These are phyloP conservation scores for Thielaviopsis musarum DNA, from an alignment of 2,329 filamentous ascomycete species.

Conservation along the genomic window DNA sequence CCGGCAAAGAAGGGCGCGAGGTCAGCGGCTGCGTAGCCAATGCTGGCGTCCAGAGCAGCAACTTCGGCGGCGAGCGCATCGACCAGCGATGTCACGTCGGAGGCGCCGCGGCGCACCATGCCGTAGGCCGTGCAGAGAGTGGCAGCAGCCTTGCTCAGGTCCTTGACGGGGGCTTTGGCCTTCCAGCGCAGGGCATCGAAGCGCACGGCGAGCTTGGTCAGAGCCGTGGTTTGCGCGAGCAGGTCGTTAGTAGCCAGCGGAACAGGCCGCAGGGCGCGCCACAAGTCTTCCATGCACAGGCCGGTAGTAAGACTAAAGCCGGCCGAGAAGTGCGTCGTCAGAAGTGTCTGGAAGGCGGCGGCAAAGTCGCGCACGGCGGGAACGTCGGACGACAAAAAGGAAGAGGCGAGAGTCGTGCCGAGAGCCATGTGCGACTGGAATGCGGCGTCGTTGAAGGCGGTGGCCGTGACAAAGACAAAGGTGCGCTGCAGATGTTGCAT, in stretches of 20 bases:
- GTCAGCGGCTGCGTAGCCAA: slow-evolving; percentile 25
- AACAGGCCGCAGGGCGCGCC: slow-evolving; percentile 53
- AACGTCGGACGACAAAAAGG: slow-evolving; percentile 2
- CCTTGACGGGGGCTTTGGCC: slow-evolving; percentile 31
- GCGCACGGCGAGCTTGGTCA: slow-evolving; percentile 38
- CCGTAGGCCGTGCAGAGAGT: slow-evolving; percentile 39
- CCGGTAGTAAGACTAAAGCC: slow-evolving; percentile 61
- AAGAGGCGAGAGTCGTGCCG: slow-evolving; percentile 16
- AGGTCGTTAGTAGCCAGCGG: slow-evolving; percentile 31
- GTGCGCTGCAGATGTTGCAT: slow-evolving; percentile 40
- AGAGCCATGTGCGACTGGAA: slow-evolving; percentile 47
- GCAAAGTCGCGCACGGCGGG: slow-evolving; percentile 20
- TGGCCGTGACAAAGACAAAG: slow-evolving; percentile 26
- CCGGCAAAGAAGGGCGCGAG: slow-evolving; percentile 32
- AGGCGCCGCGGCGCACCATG: slow-evolving; percentile 30
- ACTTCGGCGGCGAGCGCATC: slow-evolving; percentile 34
- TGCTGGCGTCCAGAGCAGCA: slow-evolving; percentile 29
- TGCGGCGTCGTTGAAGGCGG: slow-evolving; percentile 40
- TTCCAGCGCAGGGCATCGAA: slow-evolving; percentile 48
- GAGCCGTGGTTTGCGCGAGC: slow-evolving; percentile 29
- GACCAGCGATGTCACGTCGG: slow-evolving; percentile 30
- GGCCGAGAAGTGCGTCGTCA: slow-evolving; percentile 44
- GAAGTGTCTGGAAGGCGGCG: slow-evolving; percentile 22
- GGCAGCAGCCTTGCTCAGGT: slow-evolving; percentile 34
- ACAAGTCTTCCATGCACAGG: slow-evolving; percentile 63